Conservation (phyloP, 2,329 filamentous ascomycete species). For the Alternaria arbusti region DNA sequence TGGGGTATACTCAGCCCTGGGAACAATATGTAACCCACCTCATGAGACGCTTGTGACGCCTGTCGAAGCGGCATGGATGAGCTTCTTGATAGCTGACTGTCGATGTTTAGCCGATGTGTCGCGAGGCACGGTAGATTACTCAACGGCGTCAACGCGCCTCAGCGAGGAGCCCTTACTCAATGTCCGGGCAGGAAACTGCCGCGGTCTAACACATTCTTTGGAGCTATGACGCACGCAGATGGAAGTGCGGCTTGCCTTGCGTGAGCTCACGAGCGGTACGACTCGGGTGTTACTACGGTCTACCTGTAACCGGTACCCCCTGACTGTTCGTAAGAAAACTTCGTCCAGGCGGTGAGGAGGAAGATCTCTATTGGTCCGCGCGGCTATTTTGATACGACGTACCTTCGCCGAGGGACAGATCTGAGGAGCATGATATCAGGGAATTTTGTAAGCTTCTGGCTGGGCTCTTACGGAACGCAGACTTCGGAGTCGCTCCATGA, state of each 20-base stretch:
- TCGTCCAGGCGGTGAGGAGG: conserved; percentile 39
- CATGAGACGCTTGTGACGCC: background rate
- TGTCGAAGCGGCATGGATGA: background rate
- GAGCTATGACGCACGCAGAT: conserved; percentile 32
- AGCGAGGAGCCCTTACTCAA: conserved; percentile 9
- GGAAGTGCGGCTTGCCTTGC: conserved; percentile 20
- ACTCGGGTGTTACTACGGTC: conserved; percentile 32
- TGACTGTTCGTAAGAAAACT: conserved; percentile 21
- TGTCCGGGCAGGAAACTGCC: conserved; percentile 20
- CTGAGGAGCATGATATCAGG: conserved; percentile 16
- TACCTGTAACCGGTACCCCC: conserved; percentile 26
- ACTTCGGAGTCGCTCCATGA: conserved; percentile 1
- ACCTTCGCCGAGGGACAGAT: conserved; percentile 13
- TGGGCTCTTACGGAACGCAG: conserved; percentile 6
- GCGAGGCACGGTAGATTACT: conserved; percentile 6
- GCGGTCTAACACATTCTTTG: conserved; percentile 14
- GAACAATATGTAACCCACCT: conserved; percentile 1
- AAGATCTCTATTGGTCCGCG: conserved; percentile 29
- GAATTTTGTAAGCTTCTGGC: conserved; percentile 10
- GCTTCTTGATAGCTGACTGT: background rate
- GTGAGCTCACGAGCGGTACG: conserved; percentile 25
- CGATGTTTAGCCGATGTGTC: background rate
- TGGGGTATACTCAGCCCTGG: conserved; percentile 13
- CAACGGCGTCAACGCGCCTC: conserved; percentile 1
- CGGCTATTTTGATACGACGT: conserved; percentile 17